Evolutionary conservation across 2,329 filamentous ascomycete genomes (phyloP).

Genomic region (Phialemonium atrogriseum): DNA sequence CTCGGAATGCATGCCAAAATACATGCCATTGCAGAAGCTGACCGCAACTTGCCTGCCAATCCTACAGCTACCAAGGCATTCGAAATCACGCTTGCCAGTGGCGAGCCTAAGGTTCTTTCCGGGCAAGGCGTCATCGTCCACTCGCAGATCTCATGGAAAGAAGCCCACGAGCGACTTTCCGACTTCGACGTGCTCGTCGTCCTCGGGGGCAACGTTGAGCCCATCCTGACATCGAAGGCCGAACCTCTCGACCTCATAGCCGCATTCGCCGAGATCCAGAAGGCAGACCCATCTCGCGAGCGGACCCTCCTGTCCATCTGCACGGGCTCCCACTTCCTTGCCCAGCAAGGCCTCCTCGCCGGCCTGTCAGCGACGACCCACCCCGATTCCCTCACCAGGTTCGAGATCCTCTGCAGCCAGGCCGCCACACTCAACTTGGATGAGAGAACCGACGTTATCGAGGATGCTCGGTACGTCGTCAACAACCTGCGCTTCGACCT

Average conservation of each 20-base stretch:
- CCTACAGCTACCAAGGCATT: slow-evolving; percentile 45
- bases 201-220: slow-evolving; percentile 60
- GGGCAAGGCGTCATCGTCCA: slow-evolving; percentile 60
- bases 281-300: slow-evolving; percentile 70
- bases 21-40: slow-evolving; percentile 1
- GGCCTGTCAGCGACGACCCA: slow-evolving; percentile 78
- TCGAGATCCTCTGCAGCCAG: slow-evolving; percentile 75
- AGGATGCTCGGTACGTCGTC: slow-evolving; percentile 75
- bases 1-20: not conserved
- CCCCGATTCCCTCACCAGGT: slow-evolving; percentile 68
- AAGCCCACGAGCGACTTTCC: slow-evolving; percentile 63
- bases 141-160: slow-evolving; percentile 69
- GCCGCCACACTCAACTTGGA: slow-evolving; percentile 60
- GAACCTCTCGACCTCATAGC: slow-evolving; percentile 66
- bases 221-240: slow-evolving; percentile 56
- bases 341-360: slow-evolving; percentile 66
- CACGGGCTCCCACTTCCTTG: slow-evolving; percentile 71
- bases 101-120: slow-evolving; percentile 46
- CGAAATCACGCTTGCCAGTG: slow-evolving; percentile 46
- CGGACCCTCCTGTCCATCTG: slow-evolving; percentile 74
- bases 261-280: slow-evolving; percentile 71
- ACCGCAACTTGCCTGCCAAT: not conserved
- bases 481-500: slow-evolving; percentile 87
- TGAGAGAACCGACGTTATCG: slow-evolving; percentile 75
- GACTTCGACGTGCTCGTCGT: slow-evolving; percentile 76